Conservation (phyloP, 768 basidiomycete species). For the Termitomyces sp. region DNA sequence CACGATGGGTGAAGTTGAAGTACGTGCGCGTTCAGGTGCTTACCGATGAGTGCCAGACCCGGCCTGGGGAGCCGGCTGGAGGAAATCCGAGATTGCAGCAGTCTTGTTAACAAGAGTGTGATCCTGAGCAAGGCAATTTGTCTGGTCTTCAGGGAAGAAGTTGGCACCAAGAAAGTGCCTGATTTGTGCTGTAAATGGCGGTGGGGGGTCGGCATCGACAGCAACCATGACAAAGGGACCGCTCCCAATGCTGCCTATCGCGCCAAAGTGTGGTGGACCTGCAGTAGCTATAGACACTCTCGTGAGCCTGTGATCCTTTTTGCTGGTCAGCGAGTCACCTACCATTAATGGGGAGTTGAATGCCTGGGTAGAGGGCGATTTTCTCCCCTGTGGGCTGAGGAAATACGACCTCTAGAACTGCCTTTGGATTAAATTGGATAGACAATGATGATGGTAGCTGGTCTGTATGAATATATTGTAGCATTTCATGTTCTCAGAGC, state of each 20-base stretch:
- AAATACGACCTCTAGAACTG: slow-evolving; percentile 28
- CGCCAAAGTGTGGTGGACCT: background rate
- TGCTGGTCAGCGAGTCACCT: background rate
- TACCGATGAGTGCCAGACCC: background rate
- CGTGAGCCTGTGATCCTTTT: background rate
- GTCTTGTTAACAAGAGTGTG: background rate
- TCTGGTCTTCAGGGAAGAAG: background rate
- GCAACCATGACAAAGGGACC: background rate
- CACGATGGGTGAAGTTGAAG: background rate
- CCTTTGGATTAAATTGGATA: slow-evolving; percentile 28
- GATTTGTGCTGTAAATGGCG: background rate
- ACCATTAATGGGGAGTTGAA: slow-evolving; percentile 16
- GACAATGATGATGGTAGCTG: slow-evolving; percentile 28
- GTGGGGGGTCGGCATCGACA: background rate
- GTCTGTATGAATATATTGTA: background rate
- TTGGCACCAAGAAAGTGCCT: background rate
- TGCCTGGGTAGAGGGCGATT: slow-evolving; percentile 22
- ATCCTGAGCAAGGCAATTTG: background rate
- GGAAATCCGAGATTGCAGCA: background rate
- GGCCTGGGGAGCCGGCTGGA: background rate
- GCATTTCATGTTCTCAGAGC: background rate
- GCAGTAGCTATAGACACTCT: background rate
- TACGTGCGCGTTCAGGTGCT: background rate
- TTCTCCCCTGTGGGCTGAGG: slow-evolving; percentile 16
- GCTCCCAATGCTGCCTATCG: background rate